A percentile compares a stretch with the other conserved stretches of the same genome.
phyloP scores from a whole-genome alignment of 306 rosid genomes.

The Gastrolobium villosum region DNA sequence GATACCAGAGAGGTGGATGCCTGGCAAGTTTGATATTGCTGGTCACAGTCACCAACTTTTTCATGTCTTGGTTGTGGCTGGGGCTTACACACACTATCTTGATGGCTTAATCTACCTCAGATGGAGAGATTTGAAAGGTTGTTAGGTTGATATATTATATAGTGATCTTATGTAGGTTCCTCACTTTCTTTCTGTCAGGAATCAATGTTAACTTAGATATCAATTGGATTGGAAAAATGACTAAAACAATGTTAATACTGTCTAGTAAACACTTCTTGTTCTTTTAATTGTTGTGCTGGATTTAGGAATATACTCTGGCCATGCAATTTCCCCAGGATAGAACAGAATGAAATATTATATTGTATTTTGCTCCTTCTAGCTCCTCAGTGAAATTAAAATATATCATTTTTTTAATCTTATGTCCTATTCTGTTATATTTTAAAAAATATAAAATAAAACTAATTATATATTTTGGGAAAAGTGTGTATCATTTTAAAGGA shows the following conservation, averaged over 20 bases:
- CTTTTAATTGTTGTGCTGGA: not conserved
- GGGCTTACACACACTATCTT: conserved; percentile 67
- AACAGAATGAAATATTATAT: too few species aligned
- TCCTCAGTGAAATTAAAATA: too few species aligned
- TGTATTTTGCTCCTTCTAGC: too few species aligned
- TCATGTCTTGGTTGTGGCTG: conserved; percentile 77
- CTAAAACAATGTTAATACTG: not conserved
- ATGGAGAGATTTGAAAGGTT: conserved; percentile 69
- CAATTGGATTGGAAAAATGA: conserved; percentile 10
- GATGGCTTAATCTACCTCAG: conserved; percentile 63
- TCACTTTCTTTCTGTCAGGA: conserved; percentile 13
- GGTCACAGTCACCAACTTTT: conserved; percentile 77
- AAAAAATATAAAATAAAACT: too few species aligned
- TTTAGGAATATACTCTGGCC: not conserved
- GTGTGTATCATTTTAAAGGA: too few species aligned
- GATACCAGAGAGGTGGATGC: conserved; percentile 73
- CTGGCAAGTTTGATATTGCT: conserved; percentile 76
- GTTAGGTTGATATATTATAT: conserved; percentile 37
- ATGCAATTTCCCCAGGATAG: too few species aligned
- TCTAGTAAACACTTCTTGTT: not conserved
- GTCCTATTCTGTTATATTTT: too few species aligned
- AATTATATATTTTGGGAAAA: too few species aligned
- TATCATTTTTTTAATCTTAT: too few species aligned
- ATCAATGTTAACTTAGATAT: conserved; percentile 24
- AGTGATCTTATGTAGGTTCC: conserved; percentile 1